Conservation (phyloP, 129 eudicot genomes). For the Helichrysum umbraculigerum region DNA sequence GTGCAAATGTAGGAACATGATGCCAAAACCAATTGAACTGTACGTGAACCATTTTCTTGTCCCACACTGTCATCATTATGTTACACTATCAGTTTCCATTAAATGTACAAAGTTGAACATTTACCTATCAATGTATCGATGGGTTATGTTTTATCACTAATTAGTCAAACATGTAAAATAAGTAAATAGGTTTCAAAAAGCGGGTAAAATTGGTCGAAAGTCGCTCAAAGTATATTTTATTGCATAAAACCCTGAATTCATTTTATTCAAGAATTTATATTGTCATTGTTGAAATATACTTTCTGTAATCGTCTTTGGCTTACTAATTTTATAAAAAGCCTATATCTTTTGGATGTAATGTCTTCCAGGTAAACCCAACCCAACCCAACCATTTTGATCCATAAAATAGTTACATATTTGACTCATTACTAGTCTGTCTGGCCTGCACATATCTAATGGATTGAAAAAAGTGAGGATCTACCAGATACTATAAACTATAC, state of each 20-base stretch:
- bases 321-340: background rate
- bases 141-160: background rate
- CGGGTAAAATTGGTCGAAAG: background rate
- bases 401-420: background rate
- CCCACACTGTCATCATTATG: slow-evolving; percentile 76
- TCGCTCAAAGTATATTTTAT: background rate
- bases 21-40: slow-evolving; percentile 95
- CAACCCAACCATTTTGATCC: background rate
- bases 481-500: background rate
- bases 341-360: background rate
- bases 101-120: background rate
- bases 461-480: background rate
- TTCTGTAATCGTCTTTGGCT: background rate
- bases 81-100: background rate
- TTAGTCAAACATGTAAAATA: background rate
- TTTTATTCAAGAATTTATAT: background rate
- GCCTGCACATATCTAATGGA: background rate
- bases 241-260: background rate
- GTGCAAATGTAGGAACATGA: slow-evolving; percentile 95
- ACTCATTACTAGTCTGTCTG: background rate
- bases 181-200: background rate
- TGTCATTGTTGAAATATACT: background rate
- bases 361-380: background rate
- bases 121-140: background rate
- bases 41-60: slow-evolving; percentile 95